Evolutionary conservation across 2,329 filamentous ascomycete genomes (phyloP).

Genomic region (Beauveria australis): DNA sequence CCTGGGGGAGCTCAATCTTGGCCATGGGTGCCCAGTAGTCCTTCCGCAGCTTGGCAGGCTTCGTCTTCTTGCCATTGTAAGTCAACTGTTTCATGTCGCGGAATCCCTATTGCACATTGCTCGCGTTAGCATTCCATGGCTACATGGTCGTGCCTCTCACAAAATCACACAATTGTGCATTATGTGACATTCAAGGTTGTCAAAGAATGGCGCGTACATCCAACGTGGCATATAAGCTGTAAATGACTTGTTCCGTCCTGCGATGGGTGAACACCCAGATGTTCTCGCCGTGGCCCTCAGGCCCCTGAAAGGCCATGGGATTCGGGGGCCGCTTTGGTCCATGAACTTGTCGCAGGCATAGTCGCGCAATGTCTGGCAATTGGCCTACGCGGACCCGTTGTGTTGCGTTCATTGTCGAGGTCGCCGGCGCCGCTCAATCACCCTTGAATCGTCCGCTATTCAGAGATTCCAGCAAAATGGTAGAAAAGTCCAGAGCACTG

Average conservation of each 20-base stretch:
- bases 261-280: slow-evolving; percentile 50
- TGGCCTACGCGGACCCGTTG: slow-evolving; percentile 8
- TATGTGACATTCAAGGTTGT: not conserved
- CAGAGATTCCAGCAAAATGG: not conserved
- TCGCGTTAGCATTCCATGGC: not conserved
- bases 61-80: slow-evolving; percentile 60
- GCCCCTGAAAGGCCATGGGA: slow-evolving; percentile 19
- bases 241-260: slow-evolving; percentile 42
- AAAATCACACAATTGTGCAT: too few relatives aligned
- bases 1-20: slow-evolving; percentile 47
- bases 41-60: slow-evolving; percentile 54
- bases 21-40: slow-evolving; percentile 60
- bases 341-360: slow-evolving; percentile 10
- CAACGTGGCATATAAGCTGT: slow-evolving; percentile 38
- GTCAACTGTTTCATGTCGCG: slow-evolving; percentile 49
- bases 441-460: not conserved
- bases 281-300: slow-evolving; percentile 44
- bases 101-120: slow-evolving; percentile 22
- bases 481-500: slow-evolving; percentile 4
- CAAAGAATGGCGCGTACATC: slow-evolving; percentile 29
- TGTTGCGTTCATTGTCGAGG: slow-evolving; percentile 9
- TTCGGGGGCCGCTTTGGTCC: not conserved
- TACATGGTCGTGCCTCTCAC: not conserved
- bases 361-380: slow-evolving; percentile 9
- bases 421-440: not conserved